Evolutionary conservation across 495 filamentous ascomycete genomes (phyloP).

Genomic region (Recurvomyces mirabilis): DNA sequence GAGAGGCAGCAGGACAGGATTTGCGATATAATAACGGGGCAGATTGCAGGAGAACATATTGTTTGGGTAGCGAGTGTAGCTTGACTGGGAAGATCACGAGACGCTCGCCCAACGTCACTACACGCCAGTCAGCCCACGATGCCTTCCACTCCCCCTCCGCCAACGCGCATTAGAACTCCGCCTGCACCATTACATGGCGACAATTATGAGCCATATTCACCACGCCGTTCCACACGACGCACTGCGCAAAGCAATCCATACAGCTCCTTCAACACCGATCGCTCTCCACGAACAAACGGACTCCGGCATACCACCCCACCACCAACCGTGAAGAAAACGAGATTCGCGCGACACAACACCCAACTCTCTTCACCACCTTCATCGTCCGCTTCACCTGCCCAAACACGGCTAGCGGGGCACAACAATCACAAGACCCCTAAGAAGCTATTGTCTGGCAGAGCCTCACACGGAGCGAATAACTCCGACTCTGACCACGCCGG

Average conservation of each 20-base stretch:
- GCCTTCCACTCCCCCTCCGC: conserved; percentile 57
- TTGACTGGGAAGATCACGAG: neutral
- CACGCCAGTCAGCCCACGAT: conserved; percentile 27
- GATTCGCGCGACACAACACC: conserved; percentile 18
- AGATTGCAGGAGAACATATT: no score
- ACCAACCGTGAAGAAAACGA: conserved; percentile 19
- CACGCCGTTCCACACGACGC: conserved; percentile 44
- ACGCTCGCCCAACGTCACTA: conserved; percentile 9
- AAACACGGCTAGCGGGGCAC: conserved; percentile 26
- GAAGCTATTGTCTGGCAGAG: conserved; percentile 8
- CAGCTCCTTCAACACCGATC: conserved; percentile 21
- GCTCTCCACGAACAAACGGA: conserved; percentile 8
- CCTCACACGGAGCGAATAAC: neutral
- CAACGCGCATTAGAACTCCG: conserved; percentile 49
- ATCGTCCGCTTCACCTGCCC: conserved; percentile 40
- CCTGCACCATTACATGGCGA: conserved; percentile 67
- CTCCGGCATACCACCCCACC: conserved; percentile 23
- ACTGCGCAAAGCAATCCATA: conserved; percentile 39
- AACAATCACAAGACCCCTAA: conserved; percentile 19
- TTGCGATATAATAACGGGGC: no score
- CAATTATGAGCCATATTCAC: conserved; percentile 57
- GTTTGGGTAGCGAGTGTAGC: no score
- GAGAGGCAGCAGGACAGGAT: no score
- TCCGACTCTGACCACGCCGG: conserved; percentile 24
- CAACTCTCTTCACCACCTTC: conserved; percentile 37